Conservation (phyloP, 2,329 filamentous ascomycete genomes). For the Escovopsis sp. region DNA sequence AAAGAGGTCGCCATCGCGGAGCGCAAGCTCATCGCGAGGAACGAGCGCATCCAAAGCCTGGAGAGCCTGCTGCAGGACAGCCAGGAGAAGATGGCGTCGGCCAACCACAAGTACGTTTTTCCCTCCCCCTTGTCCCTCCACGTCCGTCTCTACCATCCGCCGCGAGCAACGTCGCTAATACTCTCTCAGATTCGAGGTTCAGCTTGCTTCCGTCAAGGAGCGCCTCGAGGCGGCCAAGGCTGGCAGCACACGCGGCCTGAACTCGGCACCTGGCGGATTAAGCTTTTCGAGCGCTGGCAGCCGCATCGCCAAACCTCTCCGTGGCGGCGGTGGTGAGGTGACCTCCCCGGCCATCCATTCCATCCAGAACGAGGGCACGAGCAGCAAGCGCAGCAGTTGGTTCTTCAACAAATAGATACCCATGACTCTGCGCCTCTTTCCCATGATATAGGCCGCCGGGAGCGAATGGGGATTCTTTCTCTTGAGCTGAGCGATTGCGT, state of each 20-base stretch:
- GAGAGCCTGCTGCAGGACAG: conserved; percentile 89
- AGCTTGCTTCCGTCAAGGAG: conserved; percentile 94
- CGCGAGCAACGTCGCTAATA: not conserved
- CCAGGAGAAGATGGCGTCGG: conserved; percentile 93
- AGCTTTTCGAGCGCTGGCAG: conserved; percentile 51
- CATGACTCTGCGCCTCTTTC: conserved; percentile 1
- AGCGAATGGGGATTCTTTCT: no score
- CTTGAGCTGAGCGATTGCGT: not conserved
- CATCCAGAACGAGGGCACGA: conserved; percentile 39
- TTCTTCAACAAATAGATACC: conserved; percentile 48
- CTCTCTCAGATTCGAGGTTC: conserved; percentile 69
- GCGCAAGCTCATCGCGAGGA: conserved; percentile 87
- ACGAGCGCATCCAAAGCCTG: conserved; percentile 89
- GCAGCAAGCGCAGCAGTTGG: conserved; percentile 56
- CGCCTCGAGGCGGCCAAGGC: conserved; percentile 89
- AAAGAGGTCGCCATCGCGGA: conserved; percentile 99
- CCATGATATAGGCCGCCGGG: conserved; percentile 11
- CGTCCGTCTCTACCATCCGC: not conserved
- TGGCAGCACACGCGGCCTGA: conserved; percentile 73
- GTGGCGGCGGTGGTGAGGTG: conserved; percentile 39
- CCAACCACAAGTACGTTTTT: conserved; percentile 77
- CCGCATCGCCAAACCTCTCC: conserved; percentile 53
- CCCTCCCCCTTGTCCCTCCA: not conserved
- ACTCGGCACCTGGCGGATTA: conserved; percentile 52
- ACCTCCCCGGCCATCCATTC: conserved; percentile 41